Evolutionary conservation across 805 yeast genomes (phyloP), one percentile per base, ranked within the genome.

Genomic region (Yarrowia sp.): DNA sequence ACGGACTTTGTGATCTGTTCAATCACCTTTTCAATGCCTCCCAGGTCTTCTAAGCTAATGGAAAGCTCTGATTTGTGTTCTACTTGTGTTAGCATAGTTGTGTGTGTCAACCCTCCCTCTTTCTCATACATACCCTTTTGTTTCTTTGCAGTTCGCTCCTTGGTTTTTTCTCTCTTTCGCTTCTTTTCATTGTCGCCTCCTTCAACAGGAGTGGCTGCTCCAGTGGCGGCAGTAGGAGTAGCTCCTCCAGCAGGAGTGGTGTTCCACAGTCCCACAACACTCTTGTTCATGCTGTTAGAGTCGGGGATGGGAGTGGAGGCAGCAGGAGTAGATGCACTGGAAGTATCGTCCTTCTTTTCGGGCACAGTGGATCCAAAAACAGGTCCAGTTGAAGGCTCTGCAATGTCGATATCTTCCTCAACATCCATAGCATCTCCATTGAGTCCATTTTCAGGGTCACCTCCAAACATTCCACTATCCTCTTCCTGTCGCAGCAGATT

Each of bases 11-110:
- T 86, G 18, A 95, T 79, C 74, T 92, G 95, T 4, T 90, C 83
- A 28, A 92, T 85, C n/a, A 92, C 86, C 65, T 83, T 85, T 68
- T 88, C 96, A 77, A 95, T 84, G 1, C 99, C 99, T 32, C 99
- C 99, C 13, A 95, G 77, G 36, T 91, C 86, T 4, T 88, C 80
- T 33, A 95, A 77, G 3, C 87, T 84, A 0, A 86, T 75, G 1
- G 82, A 77, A 18, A 97, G 96, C 14, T 75, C 71, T 4, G 75
- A 73, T 39, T 69, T 66, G 62, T 41, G 92, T 89, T 13, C 87
- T 77, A 17, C 28, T 22, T 72, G 62, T 72, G 71, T 64, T 76
- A 61, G 60, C 22, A 39, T 32, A 17, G 36, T 45, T 45, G 22
- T 10, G 15, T 4, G 3, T 13, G 22, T 13, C 17, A n/a, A n/a